Evolutionary conservation across 768 basidiomycete genomes (phyloP).

Genomic region (Tricholoma hemisulphureum): DNA sequence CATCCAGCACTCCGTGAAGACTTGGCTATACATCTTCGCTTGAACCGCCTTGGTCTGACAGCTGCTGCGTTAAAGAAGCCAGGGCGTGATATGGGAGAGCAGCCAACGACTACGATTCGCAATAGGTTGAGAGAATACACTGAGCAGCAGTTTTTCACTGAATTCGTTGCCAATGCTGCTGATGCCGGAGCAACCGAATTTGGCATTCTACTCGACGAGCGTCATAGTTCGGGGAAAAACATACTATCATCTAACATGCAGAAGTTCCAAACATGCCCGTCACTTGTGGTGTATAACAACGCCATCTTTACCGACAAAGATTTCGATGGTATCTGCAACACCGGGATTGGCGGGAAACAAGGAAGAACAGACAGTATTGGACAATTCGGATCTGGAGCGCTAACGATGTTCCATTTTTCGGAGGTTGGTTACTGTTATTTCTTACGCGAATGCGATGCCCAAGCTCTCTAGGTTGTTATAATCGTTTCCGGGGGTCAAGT

Average conservation of each 20-base stretch:
- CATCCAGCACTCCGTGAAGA: conserved; percentile 32
- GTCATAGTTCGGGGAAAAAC: background rate
- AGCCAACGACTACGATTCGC: conserved; percentile 40
- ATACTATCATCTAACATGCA: conserved; percentile 42
- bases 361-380: conserved; percentile 41
- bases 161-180: conserved; percentile 54
- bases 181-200: conserved; percentile 50
- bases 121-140: conserved; percentile 43
- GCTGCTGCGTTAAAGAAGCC: conserved; percentile 27
- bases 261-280: conserved; percentile 32
- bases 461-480: conserved; percentile 31
- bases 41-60: conserved; percentile 36
- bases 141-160: conserved; percentile 41
- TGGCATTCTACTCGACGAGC: conserved; percentile 38
- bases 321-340: conserved; percentile 44
- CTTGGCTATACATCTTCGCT: conserved; percentile 28
- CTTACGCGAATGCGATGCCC: background rate
- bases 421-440: conserved; percentile 34
- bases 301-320: conserved; percentile 40
- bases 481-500: conserved; percentile 32
- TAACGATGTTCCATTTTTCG: conserved; percentile 52
- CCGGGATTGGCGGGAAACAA: conserved; percentile 46
- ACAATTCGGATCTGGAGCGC: conserved; percentile 50
- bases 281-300: conserved; percentile 47
- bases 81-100: conserved; percentile 43